phyloP scores from a whole-genome alignment of 257 asterid species.

The Osmanthus fragrans region DNA sequence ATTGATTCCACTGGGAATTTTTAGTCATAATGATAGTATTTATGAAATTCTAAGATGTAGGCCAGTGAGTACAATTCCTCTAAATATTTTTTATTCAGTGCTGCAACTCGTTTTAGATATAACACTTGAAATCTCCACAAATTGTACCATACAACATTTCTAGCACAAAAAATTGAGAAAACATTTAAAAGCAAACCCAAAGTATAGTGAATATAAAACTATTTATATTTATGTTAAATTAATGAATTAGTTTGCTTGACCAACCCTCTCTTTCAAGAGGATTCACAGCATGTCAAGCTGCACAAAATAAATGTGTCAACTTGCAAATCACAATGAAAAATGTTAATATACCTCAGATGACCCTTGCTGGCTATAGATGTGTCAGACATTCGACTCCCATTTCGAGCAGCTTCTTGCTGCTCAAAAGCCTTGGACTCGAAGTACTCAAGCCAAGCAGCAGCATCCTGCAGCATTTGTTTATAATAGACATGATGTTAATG shows the following conservation, averaged over 20 bases:
- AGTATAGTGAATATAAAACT: neutral
- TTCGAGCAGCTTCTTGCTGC: slow-evolving; percentile 95
- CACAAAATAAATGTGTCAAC: slow-evolving; percentile 11
- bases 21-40: neutral
- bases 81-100: neutral
- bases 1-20: neutral
- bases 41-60: neutral
- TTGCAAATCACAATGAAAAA: slow-evolving; percentile 10
- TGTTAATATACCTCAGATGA: slow-evolving; percentile 64
- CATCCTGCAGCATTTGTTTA: slow-evolving; percentile 59
- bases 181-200: neutral
- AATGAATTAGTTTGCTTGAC: neutral
- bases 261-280: too few species aligned
- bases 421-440: slow-evolving; percentile 93
- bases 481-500: slow-evolving; percentile 1
- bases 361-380: slow-evolving; percentile 97
- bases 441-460: slow-evolving; percentile 78
- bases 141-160: neutral
- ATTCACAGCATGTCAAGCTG: neutral
- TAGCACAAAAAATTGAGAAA: neutral
- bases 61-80: neutral
- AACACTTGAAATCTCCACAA: neutral
- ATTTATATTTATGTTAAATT: too few species aligned
- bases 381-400: slow-evolving; percentile 87
- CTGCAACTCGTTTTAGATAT: neutral